Percentiles rank a stretch among this genome's conserved stretches.
phyloP scores from a whole-genome alignment of 352 stramenopile species.

The Phytopythium oedochilum region DNA sequence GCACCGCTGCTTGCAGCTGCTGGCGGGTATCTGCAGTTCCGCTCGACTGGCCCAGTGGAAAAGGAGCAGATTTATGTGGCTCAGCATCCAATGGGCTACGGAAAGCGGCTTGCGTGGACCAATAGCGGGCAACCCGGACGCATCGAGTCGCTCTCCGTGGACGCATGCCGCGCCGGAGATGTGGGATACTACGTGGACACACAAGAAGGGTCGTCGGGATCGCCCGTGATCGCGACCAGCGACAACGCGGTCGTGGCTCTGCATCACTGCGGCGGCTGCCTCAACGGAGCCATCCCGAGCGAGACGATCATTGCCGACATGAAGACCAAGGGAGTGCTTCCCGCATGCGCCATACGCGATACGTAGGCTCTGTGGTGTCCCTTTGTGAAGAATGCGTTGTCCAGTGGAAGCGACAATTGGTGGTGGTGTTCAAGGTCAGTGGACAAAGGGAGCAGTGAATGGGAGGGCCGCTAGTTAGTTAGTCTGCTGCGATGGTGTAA shows the following conservation, averaged over 20 bases:
- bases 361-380: not conserved
- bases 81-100: constrained; percentile 57
- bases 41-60: constrained; percentile 33
- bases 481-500: too few relatives aligned
- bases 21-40: constrained; percentile 58
- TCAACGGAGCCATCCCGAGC: constrained; percentile 52
- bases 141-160: constrained; percentile 35
- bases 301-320: not conserved
- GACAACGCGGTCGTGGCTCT: constrained; percentile 68
- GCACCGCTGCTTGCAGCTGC: constrained; percentile 25
- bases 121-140: constrained; percentile 24
- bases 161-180: constrained; percentile 42
- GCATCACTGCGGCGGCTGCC: constrained; percentile 73
- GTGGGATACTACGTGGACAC: constrained; percentile 73
- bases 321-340: not conserved
- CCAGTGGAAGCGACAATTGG: too few relatives aligned
- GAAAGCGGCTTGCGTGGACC: constrained; percentile 50
- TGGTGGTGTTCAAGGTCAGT: too few relatives aligned
- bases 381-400: too few relatives aligned
- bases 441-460: too few relatives aligned
- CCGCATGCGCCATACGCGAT: not conserved
- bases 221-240: constrained; percentile 43
- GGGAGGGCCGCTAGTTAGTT: too few relatives aligned
- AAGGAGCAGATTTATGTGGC: constrained; percentile 60
- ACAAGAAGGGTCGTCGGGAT: constrained; percentile 62